These are phyloP conservation scores for Dacryopinax primogenitus DNA, from an alignment of 768 basidiomycete genomes.

Conservation along the genomic window DNA sequence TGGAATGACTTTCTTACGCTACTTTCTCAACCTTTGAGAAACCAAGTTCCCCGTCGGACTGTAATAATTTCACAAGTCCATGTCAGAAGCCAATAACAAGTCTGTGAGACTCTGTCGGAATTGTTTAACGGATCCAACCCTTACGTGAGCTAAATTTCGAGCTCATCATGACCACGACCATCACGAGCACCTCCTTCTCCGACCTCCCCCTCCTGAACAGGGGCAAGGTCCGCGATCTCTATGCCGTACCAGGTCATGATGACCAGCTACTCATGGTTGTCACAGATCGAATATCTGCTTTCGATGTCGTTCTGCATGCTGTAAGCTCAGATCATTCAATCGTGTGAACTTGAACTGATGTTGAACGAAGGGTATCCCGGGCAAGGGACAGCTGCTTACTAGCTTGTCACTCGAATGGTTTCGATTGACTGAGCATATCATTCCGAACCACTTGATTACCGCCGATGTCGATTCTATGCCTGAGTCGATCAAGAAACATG, in stretches of 20 bases:
- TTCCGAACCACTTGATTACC: constrained; percentile 84
- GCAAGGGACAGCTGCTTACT: constrained; percentile 83
- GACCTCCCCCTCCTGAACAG: constrained; percentile 58
- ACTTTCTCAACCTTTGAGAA: too few species aligned
- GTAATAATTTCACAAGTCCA: too few species aligned
- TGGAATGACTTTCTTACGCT: not conserved
- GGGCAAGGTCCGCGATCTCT: constrained; percentile 96
- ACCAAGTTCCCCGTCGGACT: too few species aligned
- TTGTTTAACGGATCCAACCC: not conserved
- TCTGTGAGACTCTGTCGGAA: not conserved
- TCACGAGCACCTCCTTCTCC: constrained; percentile 25
- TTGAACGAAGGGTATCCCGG: constrained; percentile 67
- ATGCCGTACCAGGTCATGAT: constrained; percentile 30
- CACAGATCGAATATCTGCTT: constrained; percentile 90
- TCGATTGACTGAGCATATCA: constrained; percentile 56
- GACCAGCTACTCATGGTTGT: constrained; percentile 76
- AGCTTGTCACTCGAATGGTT: constrained; percentile 95
- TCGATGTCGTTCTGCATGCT: constrained; percentile 88
- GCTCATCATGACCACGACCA: constrained; percentile 3
- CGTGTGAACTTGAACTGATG: not conserved
- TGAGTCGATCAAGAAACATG: constrained; percentile 56
- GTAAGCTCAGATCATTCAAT: constrained; percentile 37
- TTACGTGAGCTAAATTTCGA: constrained; percentile 8
- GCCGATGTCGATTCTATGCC: constrained; percentile 72
- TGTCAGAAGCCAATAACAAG: not conserved